A percentile compares a stretch with the other conserved stretches of the same genome.
Evolutionary conservation across 257 asterid species (phyloP).

Genomic region (Paraleonurus japonicus): DNA sequence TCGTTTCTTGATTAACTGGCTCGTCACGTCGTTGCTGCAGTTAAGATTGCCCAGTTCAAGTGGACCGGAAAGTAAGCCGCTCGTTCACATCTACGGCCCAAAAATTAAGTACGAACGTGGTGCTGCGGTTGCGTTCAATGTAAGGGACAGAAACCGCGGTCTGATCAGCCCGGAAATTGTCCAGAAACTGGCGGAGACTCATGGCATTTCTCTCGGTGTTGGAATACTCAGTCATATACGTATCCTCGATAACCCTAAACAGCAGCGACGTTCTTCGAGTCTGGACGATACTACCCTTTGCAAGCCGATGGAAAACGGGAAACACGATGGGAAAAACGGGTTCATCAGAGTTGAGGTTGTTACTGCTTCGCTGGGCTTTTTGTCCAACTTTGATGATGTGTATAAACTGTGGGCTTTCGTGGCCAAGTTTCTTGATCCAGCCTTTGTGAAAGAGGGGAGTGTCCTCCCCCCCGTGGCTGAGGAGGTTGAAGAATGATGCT

Average conservation of each 20-base stretch:
- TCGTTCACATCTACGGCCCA: conserved; percentile 91
- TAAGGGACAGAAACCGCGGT: conserved; percentile 72
- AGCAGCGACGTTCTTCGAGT: conserved; percentile 49
- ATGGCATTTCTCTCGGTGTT: conserved; percentile 73
- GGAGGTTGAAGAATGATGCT: conserved; percentile 54
- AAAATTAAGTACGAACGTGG: conserved; percentile 95
- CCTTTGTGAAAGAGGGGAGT: conserved; percentile 76
- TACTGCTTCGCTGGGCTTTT: conserved; percentile 91
- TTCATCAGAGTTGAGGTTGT: conserved; percentile 92
- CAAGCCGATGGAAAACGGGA: conserved; percentile 87
- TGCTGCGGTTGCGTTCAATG: conserved; percentile 88
- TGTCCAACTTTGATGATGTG: conserved; percentile 91
- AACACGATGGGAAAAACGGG: conserved; percentile 65
- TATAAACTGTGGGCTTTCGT: conserved; percentile 95
- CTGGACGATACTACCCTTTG: conserved; percentile 79
- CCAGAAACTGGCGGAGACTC: conserved; percentile 76
- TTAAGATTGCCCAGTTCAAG: conserved; percentile 55
- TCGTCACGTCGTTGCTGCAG: conserved; percentile 85
- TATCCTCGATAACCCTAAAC: conserved; percentile 60
- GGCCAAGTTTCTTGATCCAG: conserved; percentile 85
- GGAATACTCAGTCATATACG: conserved; percentile 91
- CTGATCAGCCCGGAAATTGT: conserved; percentile 81
- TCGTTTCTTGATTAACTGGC: conserved; percentile 90
- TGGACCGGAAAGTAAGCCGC: conserved; percentile 49
- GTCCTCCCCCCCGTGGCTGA: conserved; percentile 70